phyloP scores from a whole-genome alignment of 108 stramenopile genomes.

The Fistulifera solaris region DNA sequence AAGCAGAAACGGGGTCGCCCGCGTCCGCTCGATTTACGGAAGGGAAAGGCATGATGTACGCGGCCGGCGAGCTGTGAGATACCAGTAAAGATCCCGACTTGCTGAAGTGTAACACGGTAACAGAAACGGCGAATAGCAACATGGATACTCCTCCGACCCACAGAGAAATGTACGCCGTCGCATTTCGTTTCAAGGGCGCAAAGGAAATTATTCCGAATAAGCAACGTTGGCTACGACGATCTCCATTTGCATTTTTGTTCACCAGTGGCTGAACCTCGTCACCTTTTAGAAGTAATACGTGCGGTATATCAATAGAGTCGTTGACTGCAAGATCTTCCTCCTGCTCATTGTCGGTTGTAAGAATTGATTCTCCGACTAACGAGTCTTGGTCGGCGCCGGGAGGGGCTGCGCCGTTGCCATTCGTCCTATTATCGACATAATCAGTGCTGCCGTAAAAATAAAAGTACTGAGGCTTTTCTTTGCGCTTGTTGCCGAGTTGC shows the following conservation, averaged over 20 bases:
- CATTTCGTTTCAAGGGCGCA: background rate
- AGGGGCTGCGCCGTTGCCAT: background rate
- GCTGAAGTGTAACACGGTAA: background rate
- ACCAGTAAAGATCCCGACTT: background rate
- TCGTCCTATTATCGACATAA: background rate
- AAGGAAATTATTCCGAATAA: background rate
- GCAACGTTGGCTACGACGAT: background rate
- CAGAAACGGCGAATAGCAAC: background rate
- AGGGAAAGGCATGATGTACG: conserved; percentile 31
- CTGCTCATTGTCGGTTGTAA: conserved; percentile 35
- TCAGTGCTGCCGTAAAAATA: conserved; percentile 33
- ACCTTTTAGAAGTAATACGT: conserved; percentile 18
- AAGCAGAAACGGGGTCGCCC: conserved; percentile 49
- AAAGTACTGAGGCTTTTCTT: conserved; percentile 23
- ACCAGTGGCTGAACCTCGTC: conserved; percentile 5
- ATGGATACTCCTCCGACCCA: background rate
- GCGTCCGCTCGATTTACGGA: conserved; percentile 46
- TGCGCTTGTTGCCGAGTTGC: too few species aligned
- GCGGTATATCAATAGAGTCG: conserved; percentile 13
- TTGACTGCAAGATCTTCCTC: conserved; percentile 2
- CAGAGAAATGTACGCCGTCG: conserved; percentile 1
- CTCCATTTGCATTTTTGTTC: background rate
- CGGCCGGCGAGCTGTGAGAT: background rate
- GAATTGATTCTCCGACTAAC: conserved; percentile 27
- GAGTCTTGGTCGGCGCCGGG: conserved; percentile 19